Percentiles rank a stretch among this genome's conserved stretches.
Conservation (phyloP, 164 flowering plant genomes). For the Saururus chinensis region DNA sequence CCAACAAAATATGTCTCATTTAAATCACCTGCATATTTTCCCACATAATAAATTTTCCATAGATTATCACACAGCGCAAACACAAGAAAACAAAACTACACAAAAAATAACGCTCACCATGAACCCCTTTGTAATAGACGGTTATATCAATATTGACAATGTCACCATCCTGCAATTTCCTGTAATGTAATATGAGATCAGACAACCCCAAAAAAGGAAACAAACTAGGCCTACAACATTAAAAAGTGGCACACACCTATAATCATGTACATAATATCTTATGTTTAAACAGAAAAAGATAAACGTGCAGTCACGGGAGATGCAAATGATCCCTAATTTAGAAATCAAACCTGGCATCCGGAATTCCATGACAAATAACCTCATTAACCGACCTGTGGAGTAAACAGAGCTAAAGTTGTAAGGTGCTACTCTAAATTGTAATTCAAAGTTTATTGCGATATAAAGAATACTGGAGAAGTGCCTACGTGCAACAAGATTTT, state of each 20-base stretch:
- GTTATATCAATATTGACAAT: constrained; percentile 91
- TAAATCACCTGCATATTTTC: constrained; percentile 59
- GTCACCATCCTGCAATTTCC: constrained; percentile 96
- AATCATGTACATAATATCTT: too few species aligned
- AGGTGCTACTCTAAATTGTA: constrained; percentile 3
- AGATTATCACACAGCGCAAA: background rate
- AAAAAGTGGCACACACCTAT: too few species aligned
- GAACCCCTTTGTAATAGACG: constrained; percentile 89
- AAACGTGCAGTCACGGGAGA: background rate
- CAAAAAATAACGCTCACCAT: constrained; percentile 38
- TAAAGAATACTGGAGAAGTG: constrained; percentile 23
- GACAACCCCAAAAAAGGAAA: background rate
- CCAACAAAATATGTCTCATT: constrained; percentile 97
- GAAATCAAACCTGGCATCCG: constrained; percentile 74
- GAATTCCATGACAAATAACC: constrained; percentile 98
- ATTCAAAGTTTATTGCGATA: background rate
- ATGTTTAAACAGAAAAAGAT: background rate
- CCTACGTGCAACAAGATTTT: constrained; percentile 99
- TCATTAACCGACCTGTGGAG: constrained; percentile 85
- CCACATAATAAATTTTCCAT: background rate
- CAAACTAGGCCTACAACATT: too few species aligned
- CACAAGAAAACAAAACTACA: background rate
- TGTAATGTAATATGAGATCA: constrained; percentile 13
- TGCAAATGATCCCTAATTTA: background rate
- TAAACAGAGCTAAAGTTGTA: constrained; percentile 3